phyloP scores from a whole-genome alignment of 176 grass and related monocot species.

The Phoenix roebelenii region DNA sequence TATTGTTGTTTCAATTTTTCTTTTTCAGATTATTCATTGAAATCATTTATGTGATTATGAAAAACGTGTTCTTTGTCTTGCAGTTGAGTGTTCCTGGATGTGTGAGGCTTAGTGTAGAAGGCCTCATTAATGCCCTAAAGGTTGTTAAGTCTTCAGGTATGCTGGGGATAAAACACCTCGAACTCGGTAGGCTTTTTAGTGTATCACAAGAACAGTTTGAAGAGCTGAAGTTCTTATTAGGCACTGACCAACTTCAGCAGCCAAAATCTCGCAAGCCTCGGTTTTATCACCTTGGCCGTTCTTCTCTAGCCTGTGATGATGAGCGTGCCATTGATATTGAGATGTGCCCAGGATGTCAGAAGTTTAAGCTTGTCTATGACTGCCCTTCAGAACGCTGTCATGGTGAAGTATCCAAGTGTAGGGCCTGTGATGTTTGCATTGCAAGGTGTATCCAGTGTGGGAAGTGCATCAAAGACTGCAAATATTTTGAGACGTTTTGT shows the following conservation, averaged over 20 bases:
- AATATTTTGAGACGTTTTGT: conserved; percentile 61
- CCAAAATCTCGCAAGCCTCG: conserved; percentile 23
- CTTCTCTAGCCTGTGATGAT: conserved; percentile 46
- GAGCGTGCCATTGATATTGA: conserved; percentile 69
- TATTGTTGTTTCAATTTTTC: no score
- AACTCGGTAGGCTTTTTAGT: conserved; percentile 42
- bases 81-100: conserved; percentile 63
- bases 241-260: conserved; percentile 31
- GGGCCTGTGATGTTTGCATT: conserved; percentile 71
- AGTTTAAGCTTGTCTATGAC: conserved; percentile 70
- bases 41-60: no score
- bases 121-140: conserved; percentile 55
- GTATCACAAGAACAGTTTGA: conserved; percentile 46
- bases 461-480: conserved; percentile 45
- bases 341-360: conserved; percentile 56
- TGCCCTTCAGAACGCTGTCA: conserved; percentile 60
- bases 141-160: conserved; percentile 40
- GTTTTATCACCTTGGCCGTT: conserved; percentile 36
- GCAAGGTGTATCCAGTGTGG: conserved; percentile 59
- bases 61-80: not conserved
- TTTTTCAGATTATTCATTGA: no score
- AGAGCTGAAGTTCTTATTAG: conserved; percentile 47
- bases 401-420: conserved; percentile 30
- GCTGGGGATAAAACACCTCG: conserved; percentile 51
- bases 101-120: conserved; percentile 42